A percentile compares a stretch with the other conserved stretches of the same genome.
These are phyloP conservation scores for Talaromyces sp. DNA, from an alignment of 2,329 filamentous ascomycete species.

Conservation along the genomic window DNA sequence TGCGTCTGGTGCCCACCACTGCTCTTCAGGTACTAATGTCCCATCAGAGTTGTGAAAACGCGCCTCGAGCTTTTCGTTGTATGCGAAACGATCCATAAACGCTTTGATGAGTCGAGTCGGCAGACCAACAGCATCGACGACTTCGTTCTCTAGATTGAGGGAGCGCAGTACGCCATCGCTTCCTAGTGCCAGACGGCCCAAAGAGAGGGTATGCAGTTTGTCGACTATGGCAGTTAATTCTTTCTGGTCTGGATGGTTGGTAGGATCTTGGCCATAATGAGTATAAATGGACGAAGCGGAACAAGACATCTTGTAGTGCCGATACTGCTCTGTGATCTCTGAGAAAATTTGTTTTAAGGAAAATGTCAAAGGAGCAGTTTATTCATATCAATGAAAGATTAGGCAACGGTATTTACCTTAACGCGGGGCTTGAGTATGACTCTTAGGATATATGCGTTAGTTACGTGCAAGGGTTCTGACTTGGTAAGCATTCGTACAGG, in stretches of 20 bases:
- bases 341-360: neutral
- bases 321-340: neutral
- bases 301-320: neutral
- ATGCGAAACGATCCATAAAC: slow-evolving; percentile 13
- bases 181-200: neutral
- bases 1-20: slow-evolving; percentile 18
- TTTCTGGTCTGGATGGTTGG: slow-evolving; percentile 18
- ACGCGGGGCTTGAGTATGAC: neutral
- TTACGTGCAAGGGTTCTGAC: neutral
- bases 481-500: neutral
- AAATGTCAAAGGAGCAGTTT: neutral
- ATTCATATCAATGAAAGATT: neutral
- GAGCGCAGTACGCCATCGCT: slow-evolving; percentile 15
- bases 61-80: slow-evolving; percentile 9
- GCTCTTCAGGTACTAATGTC: slow-evolving; percentile 13
- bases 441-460: neutral
- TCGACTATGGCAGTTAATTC: slow-evolving; percentile 8
- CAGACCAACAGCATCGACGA: slow-evolving; percentile 16
- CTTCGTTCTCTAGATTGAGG: slow-evolving; percentile 10
- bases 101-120: slow-evolving; percentile 15
- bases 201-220: neutral
- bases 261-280: slow-evolving; percentile 14
- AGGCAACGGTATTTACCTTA: neutral
- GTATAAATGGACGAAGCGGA: neutral
- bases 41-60: slow-evolving; percentile 16